Base-by-base conservation (phyloP, 176 grass and related monocot genomes). In the Echinochloa phyllopogon region DNA sequence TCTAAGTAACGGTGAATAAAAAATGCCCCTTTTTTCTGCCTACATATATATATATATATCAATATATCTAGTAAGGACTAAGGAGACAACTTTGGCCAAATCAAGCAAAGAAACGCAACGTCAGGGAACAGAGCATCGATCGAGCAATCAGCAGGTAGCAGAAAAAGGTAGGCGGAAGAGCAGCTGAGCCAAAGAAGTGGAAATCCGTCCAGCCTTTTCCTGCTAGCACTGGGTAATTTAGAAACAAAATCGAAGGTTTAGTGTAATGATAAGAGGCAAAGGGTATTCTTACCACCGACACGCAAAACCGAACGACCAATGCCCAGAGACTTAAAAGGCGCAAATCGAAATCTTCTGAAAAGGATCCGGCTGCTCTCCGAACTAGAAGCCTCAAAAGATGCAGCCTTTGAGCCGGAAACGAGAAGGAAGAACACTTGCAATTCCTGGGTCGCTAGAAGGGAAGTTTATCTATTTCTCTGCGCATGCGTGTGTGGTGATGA, bases 251-350 rank as follows among this genome's bases (percentile, higher is more conserved):
- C 48, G 10, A 74, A 81, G 43, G 33, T 52, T 48, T 64, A 33
- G 42, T 53, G 55, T 37, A 57, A 79, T 9, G 43, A 40, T 2
- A 43, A 80, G 29, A 24, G n/a, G n/a, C n/a, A n/a, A n/a, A n/a
- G 10, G 12, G 55, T 64, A 3, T 25, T 21, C 75, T 84, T 65
- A 89, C 87, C 87, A 72, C 18, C 10, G 24, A 65, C 15, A 21
- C 58, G 43, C 8, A 72, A 49, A 47, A 76, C 60, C 29, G 51
- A 37, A 40, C 4, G 50, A 40, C 50, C 72, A 66, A 76, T 76
- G 56, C 13, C 11, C 24, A 12, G 51, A 24, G 16, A 6, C 43
- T 10, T 55, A 1, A 38, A 18, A 80, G 8, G 14, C 38, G 52
- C 47, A 11, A 51, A 44, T 36, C 16, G 71, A 29, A 76, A 64